phyloP scores from a whole-genome alignment of 2,329 filamentous ascomycete genomes.

The Chaetomium sp. region DNA sequence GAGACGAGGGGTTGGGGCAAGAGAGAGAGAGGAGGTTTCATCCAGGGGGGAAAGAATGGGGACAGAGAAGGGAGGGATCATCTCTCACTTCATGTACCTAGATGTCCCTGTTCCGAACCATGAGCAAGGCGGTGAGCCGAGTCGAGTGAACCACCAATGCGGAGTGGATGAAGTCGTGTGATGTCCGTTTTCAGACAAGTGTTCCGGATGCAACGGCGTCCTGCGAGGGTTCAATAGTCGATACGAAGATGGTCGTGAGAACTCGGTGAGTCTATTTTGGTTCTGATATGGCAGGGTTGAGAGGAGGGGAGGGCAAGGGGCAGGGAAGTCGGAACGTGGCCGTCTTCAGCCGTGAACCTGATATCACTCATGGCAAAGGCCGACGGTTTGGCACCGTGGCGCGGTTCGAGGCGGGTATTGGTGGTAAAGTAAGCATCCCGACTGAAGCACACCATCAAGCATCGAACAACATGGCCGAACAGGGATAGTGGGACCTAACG shows the following conservation, averaged over 20 bases:
- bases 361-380: not conserved
- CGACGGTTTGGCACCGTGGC: not conserved
- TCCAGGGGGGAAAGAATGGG: not conserved
- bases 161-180: not conserved
- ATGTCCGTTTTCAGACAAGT: not conserved
- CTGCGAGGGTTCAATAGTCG: slow-evolving; percentile 3
- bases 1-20: too few relatives aligned
- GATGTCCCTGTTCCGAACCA: not conserved
- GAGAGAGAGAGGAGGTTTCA: not conserved
- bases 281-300: not conserved
- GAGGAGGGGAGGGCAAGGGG: not conserved
- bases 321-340: not conserved
- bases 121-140: not conserved
- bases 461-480: not conserved
- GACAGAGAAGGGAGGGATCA: not conserved
- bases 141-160: not conserved
- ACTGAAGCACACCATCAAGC: not conserved
- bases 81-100: slow-evolving; percentile 12
- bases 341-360: not conserved
- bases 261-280: slow-evolving; percentile 13
- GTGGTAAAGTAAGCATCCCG: not conserved
- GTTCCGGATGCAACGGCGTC: not conserved
- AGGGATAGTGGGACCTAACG: not conserved
- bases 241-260: not conserved
- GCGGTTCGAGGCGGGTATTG: not conserved